Evolutionary conservation across 2,329 filamentous ascomycete genomes (phyloP).

Genomic region (Ceratocystis harringtonii): DNA sequence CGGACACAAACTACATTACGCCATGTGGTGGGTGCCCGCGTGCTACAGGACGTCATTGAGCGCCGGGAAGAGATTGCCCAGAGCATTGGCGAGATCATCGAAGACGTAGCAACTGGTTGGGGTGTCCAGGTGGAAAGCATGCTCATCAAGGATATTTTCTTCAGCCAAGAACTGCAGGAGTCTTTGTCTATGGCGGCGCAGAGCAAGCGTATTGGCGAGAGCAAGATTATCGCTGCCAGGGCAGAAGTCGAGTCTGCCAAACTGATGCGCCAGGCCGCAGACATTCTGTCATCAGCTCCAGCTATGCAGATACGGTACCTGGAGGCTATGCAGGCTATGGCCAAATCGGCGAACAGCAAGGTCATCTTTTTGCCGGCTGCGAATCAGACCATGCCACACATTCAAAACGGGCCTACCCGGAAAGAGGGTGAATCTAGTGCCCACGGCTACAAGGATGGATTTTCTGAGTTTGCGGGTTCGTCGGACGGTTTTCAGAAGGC

Average conservation of each 20-base stretch:
- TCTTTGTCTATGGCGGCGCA: conserved; percentile 96
- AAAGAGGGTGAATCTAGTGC: conserved; percentile 20
- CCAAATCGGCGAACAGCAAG: conserved; percentile 79
- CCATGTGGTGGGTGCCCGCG: conserved; percentile 87
- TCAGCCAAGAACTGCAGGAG: conserved; percentile 88
- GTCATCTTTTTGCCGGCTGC: conserved; percentile 61
- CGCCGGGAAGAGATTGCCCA: conserved; percentile 92
- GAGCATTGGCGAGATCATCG: conserved; percentile 92
- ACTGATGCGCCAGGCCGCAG: conserved; percentile 81
- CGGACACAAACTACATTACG: conserved; percentile 95
- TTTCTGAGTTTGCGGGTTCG: conserved; percentile 38
- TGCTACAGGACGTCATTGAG: conserved; percentile 96
- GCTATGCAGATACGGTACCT: conserved; percentile 98
- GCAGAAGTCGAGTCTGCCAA: conserved; percentile 95
- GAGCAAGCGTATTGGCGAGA: conserved; percentile 95
- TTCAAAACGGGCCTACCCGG: conserved; percentile 29
- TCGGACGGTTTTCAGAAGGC: conserved; percentile 58
- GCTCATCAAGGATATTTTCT: conserved; percentile 99
- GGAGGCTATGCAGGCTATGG: conserved; percentile 98
- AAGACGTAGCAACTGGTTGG: conserved; percentile 87
- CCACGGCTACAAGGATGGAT: conserved; percentile 31
- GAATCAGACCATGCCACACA: conserved; percentile 41
- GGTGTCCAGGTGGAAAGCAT: conserved; percentile 94
- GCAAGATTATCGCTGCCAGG: conserved; percentile 93
- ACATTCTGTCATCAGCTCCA: conserved; percentile 79